Base-by-base conservation (phyloP, 2,329 filamentous ascomycete species). In the Apiospora kogelbergensis region DNA sequence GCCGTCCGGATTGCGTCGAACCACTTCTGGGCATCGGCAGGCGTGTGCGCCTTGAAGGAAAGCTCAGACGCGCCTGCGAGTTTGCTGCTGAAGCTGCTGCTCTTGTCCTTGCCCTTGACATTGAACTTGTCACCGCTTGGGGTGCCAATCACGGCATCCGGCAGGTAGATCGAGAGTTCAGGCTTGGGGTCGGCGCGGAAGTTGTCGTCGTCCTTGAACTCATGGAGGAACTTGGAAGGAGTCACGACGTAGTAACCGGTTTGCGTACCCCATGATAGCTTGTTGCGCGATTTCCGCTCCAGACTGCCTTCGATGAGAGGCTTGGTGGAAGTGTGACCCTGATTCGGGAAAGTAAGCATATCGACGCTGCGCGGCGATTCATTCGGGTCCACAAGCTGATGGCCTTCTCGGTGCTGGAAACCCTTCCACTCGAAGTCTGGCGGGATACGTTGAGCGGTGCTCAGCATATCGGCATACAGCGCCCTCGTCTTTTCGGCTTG, bases 71-170 rank as follows among this genome's bases (percentile, higher is more conserved):
- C 89, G 73, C 95, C 93, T 64, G 91, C 89, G 73, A 98, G 88
- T 78, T 94, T 95, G 83, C 91, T 92, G 76, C 91, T 90, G 72
- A 98, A 82, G 72, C 91, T 92, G 78, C 93, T 92, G 76, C 91
- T 91, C 68, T 91, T 89, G 78, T 99, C 95, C 81, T 98, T 98
- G 80, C 96, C 96, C 84, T 97, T 97, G 80, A 99, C 86, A 76
- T 90, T 93, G 86, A 99, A 98, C 81, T 97, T 98, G 70, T 91
- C 88, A 67, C 92, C 94, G 73, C 86, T 90, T 15, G 88, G 87
- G 0, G 82, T 77, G 69, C 94, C 93, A 69, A 98, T 88, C 63
- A 91, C 81, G 74, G 95, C 97, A 75, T 99, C 96, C 13, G 96
- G 95, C 0, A 99, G 89, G 80, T 95, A 98, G 73, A 99, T 89